A percentile compares a stretch with the other conserved stretches of the same genome.
Conservation (phyloP, 305 asterid species). For the Solanum hybrid region DNA sequence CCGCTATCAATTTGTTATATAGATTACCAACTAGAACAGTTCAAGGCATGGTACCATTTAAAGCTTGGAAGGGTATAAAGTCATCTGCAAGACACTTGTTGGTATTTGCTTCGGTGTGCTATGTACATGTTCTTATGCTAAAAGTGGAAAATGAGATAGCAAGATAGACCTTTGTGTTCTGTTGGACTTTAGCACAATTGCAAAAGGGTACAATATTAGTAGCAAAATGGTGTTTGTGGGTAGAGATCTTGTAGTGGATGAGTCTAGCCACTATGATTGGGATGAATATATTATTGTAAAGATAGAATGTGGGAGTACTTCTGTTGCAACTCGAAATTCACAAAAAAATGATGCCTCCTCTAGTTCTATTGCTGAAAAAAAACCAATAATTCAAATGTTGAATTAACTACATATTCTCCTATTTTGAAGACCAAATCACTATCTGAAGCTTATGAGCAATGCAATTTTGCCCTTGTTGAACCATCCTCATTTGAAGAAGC, state of each 20-base stretch:
- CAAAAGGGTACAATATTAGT: not conserved
- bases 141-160: not conserved
- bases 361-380: not conserved
- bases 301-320: not conserved
- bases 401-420: not conserved
- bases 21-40: not conserved
- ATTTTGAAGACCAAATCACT: not conserved
- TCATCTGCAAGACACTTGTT: not conserved
- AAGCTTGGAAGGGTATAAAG: not conserved
- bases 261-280: not conserved
- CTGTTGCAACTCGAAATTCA: not conserved
- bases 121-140: not conserved
- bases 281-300: not conserved
- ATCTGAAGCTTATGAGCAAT: not conserved
- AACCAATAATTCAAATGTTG: not conserved
- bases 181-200: not conserved
- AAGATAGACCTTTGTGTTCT: not conserved
- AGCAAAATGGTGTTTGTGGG: not conserved
- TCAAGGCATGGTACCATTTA: not conserved
- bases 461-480: not conserved
- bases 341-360: not conserved
- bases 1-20: no score
- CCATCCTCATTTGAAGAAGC: not conserved
- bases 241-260: not conserved
- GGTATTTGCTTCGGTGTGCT: not conserved